These are phyloP conservation scores for Didymella keratinophila DNA, from an alignment of 2,329 filamentous ascomycete species.

Conservation along the genomic window DNA sequence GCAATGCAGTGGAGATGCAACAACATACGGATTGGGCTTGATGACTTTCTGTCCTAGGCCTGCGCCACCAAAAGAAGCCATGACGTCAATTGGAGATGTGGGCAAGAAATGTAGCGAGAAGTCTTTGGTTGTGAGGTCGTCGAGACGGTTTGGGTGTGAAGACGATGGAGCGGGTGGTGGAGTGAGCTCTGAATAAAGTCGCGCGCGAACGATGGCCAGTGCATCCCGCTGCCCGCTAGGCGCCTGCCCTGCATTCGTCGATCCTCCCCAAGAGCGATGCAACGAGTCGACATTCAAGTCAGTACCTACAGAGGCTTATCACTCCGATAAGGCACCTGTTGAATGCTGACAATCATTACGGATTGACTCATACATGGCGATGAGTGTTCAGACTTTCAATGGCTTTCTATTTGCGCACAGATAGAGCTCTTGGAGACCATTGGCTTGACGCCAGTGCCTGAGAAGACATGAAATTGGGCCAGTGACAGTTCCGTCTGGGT, in stretches of 20 bases:
- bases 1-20: slow-evolving; percentile 16
- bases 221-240: slow-evolving; percentile 10
- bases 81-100: background rate
- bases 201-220: slow-evolving; percentile 16
- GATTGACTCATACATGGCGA: background rate
- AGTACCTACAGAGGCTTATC: background rate
- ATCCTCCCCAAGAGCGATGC: background rate
- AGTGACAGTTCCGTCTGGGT: background rate
- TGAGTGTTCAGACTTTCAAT: background rate
- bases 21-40: slow-evolving; percentile 74
- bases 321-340: background rate
- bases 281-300: background rate
- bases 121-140: background rate
- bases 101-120: background rate
- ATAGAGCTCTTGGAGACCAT: background rate
- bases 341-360: background rate
- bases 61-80: slow-evolving; percentile 68
- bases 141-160: background rate
- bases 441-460: no score
- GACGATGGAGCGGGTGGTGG: slow-evolving; percentile 22
- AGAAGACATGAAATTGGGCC: background rate
- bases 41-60: slow-evolving; percentile 69
- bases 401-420: background rate
- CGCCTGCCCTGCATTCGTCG: background rate
- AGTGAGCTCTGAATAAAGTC: slow-evolving; percentile 39